Evolutionary conservation across 2,329 filamentous ascomycete genomes (phyloP).

Genomic region (Cytospora chrysosperma): DNA sequence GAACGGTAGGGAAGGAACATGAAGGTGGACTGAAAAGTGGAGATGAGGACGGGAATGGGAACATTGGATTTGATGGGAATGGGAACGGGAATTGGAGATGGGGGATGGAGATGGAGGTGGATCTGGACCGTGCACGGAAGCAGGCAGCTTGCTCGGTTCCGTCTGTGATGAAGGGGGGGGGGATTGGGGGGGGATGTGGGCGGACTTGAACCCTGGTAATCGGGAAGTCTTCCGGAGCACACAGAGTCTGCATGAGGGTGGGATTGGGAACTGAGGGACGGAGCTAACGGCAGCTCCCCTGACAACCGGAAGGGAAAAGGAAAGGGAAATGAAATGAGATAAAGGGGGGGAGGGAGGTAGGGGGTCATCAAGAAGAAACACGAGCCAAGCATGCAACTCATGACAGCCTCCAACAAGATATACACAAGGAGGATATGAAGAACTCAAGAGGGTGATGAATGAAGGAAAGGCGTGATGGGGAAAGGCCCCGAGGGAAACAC

Average conservation of each 20-base stretch:
- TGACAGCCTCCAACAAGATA: constrained; percentile 1
- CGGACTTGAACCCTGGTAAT: not conserved
- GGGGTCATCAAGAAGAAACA: constrained; percentile 7
- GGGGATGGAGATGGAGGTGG: not conserved
- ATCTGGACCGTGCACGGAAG: constrained; percentile 19
- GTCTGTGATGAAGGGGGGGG: not conserved
- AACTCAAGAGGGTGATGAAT: not conserved
- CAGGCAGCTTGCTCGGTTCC: constrained; percentile 6
- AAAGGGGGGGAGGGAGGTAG: not conserved
- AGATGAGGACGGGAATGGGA: constrained; percentile 15
- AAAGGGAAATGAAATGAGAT: constrained; percentile 15
- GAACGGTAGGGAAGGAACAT: constrained; percentile 2
- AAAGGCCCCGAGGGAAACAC: not conserved
- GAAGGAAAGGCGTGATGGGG: not conserved
- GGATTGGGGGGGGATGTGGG: not conserved
- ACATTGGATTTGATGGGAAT: too few species aligned
- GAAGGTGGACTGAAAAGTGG: constrained; percentile 21
- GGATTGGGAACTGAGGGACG: constrained; percentile 7
- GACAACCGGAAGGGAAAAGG: not conserved
- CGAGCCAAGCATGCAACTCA: not conserved
- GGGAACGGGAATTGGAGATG: not conserved
- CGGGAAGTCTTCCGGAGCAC: constrained; percentile 17
- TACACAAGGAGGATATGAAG: constrained; percentile 3
- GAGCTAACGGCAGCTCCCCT: constrained; percentile 18
- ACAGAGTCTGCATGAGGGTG: constrained; percentile 12